Evolutionary conservation across 352 stramenopile genomes (phyloP), one percentile per base, ranked within the genome.

Genomic region (Globisporangium sylvaticum): DNA sequence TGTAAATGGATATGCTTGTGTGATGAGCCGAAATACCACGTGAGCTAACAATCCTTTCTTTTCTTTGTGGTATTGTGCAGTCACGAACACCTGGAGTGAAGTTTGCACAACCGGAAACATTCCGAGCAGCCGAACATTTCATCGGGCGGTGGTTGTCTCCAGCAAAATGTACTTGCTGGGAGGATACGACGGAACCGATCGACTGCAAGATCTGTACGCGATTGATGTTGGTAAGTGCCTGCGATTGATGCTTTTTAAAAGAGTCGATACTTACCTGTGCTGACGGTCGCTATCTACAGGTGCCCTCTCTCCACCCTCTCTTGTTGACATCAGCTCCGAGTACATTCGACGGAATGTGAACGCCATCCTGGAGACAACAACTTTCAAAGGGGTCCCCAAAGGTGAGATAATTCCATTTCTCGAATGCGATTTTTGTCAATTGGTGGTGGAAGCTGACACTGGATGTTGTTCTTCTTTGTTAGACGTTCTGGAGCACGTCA

Each of bases 151-250:
- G 9, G 83, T 93, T 4, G 84, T 95, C 14, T 64, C 57, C 12
- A 93, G 78, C 62, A 87, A 89, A 57, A 96, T 96, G 87, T 96
- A 93, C 59, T 66, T 96, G 62, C 72, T 96, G 0, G 89, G 89
- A 25, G 89, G 89, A 56, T 96, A 95, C 69, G 89, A 96, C 62
- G 89, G 89, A 12, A 92, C 84, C 0, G 83, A 96, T 53, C 77
- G 89, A 31, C 73, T 96, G 0, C 88, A 95, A 57, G 89, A 96
- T 62, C 73, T 96, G 4, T 92, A 95, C 66, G 82, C 85, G 48
- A 90, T 96, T 50, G 84, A 95, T 59, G 87, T 96, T 50, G 89
- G 75, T 77, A 56, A 32, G 66, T 60, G 4, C 24, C 10, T 48
- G 20, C 15, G 2, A 1, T 15, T 62, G 42, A 50, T 14, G 31